Conservation (phyloP, 257 asterid species). For the Linaria vulgaris region DNA sequence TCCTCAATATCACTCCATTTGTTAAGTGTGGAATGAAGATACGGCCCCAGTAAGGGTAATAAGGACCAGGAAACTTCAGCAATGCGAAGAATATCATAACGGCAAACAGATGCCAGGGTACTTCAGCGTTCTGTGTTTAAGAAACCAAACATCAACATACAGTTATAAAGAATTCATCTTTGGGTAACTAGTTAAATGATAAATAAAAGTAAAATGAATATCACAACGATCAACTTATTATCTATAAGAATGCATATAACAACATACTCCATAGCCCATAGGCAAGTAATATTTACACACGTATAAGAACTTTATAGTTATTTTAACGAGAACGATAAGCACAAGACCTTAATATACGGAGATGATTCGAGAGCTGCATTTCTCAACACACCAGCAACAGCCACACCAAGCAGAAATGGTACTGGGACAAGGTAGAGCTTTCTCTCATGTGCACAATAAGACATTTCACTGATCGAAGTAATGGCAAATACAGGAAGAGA, state of each 20-base stretch:
- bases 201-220: no score
- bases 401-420: constrained; percentile 72
- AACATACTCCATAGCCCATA: not conserved
- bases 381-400: constrained; percentile 63
- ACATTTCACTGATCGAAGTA: constrained; percentile 78
- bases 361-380: constrained; percentile 74
- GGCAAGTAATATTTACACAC: not conserved
- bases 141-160: constrained; percentile 14
- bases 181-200: not conserved
- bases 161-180: not conserved
- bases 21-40: constrained; percentile 83
- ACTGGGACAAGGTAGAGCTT: constrained; percentile 63
- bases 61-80: constrained; percentile 86
- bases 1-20: constrained; percentile 76
- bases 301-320: constrained; percentile 3
- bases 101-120: constrained; percentile 86
- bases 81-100: constrained; percentile 52
- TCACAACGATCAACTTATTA: not conserved
- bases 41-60: constrained; percentile 95
- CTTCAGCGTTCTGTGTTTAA: constrained; percentile 60
- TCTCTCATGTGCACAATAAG: constrained; percentile 93
- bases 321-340: constrained; percentile 3
- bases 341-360: constrained; percentile 65
- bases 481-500: constrained; percentile 58
- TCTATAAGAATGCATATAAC: not conserved